A percentile compares a stretch with the other conserved stretches of the same genome.
Conservation (phyloP, 106 monocot genomes). For the Dioscorea alata region DNA sequence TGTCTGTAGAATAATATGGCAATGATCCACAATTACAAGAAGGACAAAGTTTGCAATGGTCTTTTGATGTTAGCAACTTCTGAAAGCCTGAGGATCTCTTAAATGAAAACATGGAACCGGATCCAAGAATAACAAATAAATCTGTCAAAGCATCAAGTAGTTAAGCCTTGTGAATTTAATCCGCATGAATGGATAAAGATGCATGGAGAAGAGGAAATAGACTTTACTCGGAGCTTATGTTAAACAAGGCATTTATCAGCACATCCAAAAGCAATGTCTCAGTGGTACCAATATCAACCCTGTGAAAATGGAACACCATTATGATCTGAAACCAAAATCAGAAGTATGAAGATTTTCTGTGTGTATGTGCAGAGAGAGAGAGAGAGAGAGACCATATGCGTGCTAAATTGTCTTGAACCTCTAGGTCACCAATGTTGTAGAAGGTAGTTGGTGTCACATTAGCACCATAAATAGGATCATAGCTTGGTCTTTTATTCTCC, state of each 20-base stretch:
- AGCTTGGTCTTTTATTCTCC: constrained; percentile 72
- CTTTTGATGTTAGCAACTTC: too few species aligned
- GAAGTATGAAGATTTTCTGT: too few species aligned
- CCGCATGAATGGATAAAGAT: too few species aligned
- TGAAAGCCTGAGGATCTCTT: too few species aligned
- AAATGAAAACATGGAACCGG: too few species aligned
- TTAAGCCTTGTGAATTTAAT: too few species aligned
- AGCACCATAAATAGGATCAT: constrained; percentile 91
- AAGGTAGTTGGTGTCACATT: constrained; percentile 84
- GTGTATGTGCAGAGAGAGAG: neutral
- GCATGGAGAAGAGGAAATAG: constrained; percentile 1
- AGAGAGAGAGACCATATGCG: constrained; percentile 56
- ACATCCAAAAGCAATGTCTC: constrained; percentile 84
- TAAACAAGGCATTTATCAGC: constrained; percentile 63
- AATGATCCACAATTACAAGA: too few species aligned
- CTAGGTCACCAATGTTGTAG: constrained; percentile 92
- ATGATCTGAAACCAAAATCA: neutral
- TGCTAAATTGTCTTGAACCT: constrained; percentile 91
- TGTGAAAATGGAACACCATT: constrained; percentile 17
- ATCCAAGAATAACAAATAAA: too few species aligned
- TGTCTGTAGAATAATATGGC: too few species aligned
- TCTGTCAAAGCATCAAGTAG: too few species aligned
- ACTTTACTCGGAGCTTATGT: constrained; percentile 79
- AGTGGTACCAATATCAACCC: constrained; percentile 90
- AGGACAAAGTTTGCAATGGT: too few species aligned